These are phyloP conservation scores for Limnanthes douglasii DNA, from an alignment of 345 rosid genomes.

Conservation along the genomic window DNA sequence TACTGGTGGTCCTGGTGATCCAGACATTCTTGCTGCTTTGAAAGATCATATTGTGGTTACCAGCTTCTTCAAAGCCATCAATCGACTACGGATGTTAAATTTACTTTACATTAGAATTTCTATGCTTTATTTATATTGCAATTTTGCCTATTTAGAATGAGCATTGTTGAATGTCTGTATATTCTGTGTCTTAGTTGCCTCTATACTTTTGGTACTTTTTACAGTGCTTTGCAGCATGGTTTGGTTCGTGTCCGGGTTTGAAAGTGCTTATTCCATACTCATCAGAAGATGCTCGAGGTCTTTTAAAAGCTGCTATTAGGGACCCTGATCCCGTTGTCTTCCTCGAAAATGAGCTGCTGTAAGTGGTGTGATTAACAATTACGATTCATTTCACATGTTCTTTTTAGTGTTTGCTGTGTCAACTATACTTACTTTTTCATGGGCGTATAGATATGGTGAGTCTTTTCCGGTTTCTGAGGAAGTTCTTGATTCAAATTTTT, in stretches of 20 bases:
- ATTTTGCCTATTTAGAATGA: too few relatives aligned
- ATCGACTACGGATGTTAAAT: too few relatives aligned
- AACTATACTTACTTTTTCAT: background rate
- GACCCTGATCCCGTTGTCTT: conserved; percentile 95
- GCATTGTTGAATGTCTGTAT: too few relatives aligned
- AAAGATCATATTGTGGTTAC: too few relatives aligned
- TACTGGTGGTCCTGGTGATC: too few relatives aligned
- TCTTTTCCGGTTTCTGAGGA: conserved; percentile 81
- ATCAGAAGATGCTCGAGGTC: conserved; percentile 89
- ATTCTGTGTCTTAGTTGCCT: too few relatives aligned
- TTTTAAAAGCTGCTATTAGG: conserved; percentile 87
- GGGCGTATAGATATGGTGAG: conserved; percentile 63
- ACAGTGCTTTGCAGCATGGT: conserved; percentile 97
- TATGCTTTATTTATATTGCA: too few relatives aligned
- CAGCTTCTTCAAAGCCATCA: too few relatives aligned
- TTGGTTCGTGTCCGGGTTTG: conserved; percentile 72
- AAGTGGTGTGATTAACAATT: conserved; percentile 15
- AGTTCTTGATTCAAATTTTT: conserved; percentile 84
- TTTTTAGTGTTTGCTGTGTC: background rate
- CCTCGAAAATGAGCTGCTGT: conserved; percentile 94
- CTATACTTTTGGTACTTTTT: conserved; percentile 12
- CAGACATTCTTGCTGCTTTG: too few relatives aligned
- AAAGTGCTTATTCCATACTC: conserved; percentile 75
- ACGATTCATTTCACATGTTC: background rate
- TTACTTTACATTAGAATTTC: too few relatives aligned